Base-by-base conservation (phyloP, 1,139 yeast species). In the Petasospora fabianii region DNA sequence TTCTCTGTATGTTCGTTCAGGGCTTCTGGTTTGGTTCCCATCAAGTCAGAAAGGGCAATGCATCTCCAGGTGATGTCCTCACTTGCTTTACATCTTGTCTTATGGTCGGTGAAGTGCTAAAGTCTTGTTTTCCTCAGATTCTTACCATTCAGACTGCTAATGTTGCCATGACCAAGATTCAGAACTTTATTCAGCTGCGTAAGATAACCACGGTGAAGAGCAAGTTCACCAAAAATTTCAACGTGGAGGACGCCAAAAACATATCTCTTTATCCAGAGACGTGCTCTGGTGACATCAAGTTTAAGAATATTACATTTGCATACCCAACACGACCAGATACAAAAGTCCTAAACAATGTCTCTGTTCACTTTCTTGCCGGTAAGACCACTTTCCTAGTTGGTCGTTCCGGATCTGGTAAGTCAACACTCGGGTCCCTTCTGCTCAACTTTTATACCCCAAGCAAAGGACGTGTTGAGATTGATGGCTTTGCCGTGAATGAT, bases 331-430 rank as follows among this genome's bases (percentile, higher is more conserved):
- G 90, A 47, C 65, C 68, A 0, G 66, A 68, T 5, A 53, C 54
- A 1, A 43, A 49, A 5, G 75, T 75, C 0, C 58, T 90, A 15
- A 58, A 69, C 1, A 49, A 71, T 34, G 64, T 83, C 1, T 55
- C 62, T 15, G 46, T 84, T 30, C 49, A 53, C 1, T 63, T 90
- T 24, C 60, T 66, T 6, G 59, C 74, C 0, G 71, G 75, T 1
- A 52, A 65, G 28, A 56, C 75, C 15, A 77, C 80, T 3, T 90
- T 76, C 52, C 60, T 92, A 2, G 73, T 92, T 35, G 98, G 98
- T 0, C 70, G 72, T 45, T 87, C 97, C 0, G 98, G 98, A 0
- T 80, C 92, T 0, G 98, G 98, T 0, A 92, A 92, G 58, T 87
- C 97, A 0, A 84, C 97, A 0, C 48, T 92, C 10, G 75, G 84